Conservation (phyloP, 1,284 basidiomycete genomes). For the Trichosporon sp. region DNA sequence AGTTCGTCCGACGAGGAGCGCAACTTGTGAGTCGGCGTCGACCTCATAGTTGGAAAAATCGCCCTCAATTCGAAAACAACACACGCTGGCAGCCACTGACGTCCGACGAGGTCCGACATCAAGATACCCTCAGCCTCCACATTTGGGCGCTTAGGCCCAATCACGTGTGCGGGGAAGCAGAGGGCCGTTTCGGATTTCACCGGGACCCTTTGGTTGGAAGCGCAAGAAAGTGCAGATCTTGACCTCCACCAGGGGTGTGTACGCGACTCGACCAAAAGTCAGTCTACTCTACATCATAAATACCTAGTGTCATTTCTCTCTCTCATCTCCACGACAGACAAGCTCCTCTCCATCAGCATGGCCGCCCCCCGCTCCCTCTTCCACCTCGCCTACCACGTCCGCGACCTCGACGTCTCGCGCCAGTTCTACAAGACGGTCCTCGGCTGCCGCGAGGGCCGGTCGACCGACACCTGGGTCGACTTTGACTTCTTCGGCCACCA, state of each 20-base stretch:
- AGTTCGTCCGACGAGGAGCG: background rate
- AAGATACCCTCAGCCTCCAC: background rate
- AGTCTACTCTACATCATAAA: background rate
- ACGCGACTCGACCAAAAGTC: background rate
- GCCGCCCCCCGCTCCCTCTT: slow-evolving; percentile 13
- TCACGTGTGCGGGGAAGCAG: background rate
- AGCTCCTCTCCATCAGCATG: background rate
- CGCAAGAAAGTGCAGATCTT: no score
- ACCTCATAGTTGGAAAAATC: background rate
- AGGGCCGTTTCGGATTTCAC: background rate
- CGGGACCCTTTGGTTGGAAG: no score
- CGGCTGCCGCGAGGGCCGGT: slow-evolving; percentile 18
- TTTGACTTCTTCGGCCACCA: slow-evolving; percentile 23
- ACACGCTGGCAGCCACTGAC: background rate
- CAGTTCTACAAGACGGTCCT: slow-evolving; percentile 15
- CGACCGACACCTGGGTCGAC: slow-evolving; percentile 21
- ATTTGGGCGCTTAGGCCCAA: background rate
- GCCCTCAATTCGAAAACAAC: background rate
- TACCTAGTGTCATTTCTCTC: background rate
- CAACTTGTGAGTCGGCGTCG: background rate
- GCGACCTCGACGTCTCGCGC: slow-evolving; percentile 13
- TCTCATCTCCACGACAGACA: background rate
- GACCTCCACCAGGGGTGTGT: no score
- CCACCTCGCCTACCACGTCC: slow-evolving; percentile 22
- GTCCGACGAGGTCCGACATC: background rate